Conservation (phyloP, 2,329 filamentous ascomycete species). For the Sporothrix inflata region DNA sequence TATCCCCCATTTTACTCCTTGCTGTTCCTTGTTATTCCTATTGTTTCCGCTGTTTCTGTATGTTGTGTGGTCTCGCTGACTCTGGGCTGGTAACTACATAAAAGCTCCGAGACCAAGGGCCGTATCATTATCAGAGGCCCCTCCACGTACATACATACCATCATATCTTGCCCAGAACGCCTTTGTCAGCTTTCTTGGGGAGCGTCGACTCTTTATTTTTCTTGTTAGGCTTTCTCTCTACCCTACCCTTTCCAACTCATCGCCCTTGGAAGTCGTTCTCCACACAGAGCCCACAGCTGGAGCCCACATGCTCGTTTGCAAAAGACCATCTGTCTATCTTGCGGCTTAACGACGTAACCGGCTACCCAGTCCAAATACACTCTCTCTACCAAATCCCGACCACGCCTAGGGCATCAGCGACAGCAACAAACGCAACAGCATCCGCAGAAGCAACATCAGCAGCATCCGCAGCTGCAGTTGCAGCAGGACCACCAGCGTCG, state of each 20-base stretch:
- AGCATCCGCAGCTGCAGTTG: neutral
- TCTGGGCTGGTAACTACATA: conserved; percentile 19
- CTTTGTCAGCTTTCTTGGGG: neutral
- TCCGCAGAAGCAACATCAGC: conserved; percentile 7
- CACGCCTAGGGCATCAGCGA: neutral
- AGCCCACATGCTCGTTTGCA: conserved; percentile 2
- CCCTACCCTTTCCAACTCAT: conserved; percentile 3
- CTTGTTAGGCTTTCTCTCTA: neutral
- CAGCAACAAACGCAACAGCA: neutral
- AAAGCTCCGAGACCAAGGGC: conserved; percentile 17
- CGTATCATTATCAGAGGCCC: neutral
- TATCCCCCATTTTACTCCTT: neutral
- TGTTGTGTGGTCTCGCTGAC: conserved; percentile 18
- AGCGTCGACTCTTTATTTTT: neutral
- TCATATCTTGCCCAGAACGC: neutral
- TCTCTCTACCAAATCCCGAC: neutral
- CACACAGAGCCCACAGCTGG: neutral
- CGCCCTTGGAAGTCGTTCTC: neutral
- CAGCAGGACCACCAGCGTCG: neutral
- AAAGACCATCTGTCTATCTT: neutral
- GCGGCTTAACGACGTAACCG: conserved; percentile 21
- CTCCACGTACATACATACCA: neutral
- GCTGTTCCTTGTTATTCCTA: neutral
- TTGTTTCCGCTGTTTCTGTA: conserved; percentile 3
- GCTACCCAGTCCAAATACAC: neutral